Base-by-base conservation (phyloP, 805 yeast genomes). In the Yarrowia keelungensis region DNA sequence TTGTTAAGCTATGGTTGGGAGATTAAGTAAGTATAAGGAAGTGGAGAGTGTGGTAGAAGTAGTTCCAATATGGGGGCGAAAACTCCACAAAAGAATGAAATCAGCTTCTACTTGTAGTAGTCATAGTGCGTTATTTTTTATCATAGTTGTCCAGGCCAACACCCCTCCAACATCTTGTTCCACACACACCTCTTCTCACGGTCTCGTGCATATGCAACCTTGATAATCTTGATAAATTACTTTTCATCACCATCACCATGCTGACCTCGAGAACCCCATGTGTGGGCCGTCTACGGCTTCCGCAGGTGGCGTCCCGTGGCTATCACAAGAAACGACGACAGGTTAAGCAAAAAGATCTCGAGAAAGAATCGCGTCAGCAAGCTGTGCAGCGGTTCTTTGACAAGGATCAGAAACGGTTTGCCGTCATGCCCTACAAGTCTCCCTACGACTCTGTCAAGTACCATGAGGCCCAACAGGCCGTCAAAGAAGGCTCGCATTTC, bases 401-500 rank as follows among this genome's bases (percentile, higher is more conserved):
- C 56, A 47, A 49, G 39, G 67, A 62, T 47, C 67, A 62, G 46
- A 62, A 41, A 22, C 56, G 67, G 26, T 62, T 22, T 11, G n/a
- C 46, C 16, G 47, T 62, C 47, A 41, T 35, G 36, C 56, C 67
- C 46, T 62, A 62, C 67, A 62, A 62, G 47, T 62, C 67, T 15
- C 67, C 67, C 11, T 62, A 62, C 47, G 67, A 62, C 39, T 14
- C 56, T 5, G 56, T 62, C 26, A 62, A 62, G 47, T 62, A 62
- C 56, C 67, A 62, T n/a, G 67, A 62, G 67, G 67, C 67, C 36
- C 67, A 62, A 39, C 56, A 62, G 56, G 67, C 67, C 10, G 67
- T 62, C 10, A 47, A 47, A 16, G 67, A 47, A 12, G 67, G 67
- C 8, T 62, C 67, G 8, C 54, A 62, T n/a, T 62, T 62, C 16